A percentile compares a stretch with the other conserved stretches of the same genome.
Conservation (phyloP, 2,329 filamentous ascomycete species). For the Pseudogymnoascus sp. region DNA sequence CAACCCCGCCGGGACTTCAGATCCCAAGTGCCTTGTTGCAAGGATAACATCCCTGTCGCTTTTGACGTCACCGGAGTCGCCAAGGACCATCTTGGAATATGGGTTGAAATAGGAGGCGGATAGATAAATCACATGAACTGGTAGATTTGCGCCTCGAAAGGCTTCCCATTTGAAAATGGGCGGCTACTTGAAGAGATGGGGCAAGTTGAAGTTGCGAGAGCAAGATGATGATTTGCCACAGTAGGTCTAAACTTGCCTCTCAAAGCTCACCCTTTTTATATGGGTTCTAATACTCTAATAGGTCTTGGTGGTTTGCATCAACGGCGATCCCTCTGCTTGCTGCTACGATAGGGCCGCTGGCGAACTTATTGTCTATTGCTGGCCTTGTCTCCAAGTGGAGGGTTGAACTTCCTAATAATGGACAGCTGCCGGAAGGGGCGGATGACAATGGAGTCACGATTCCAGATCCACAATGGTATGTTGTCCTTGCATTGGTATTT, state of each 20-base stretch:
- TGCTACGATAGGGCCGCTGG: constrained; percentile 60
- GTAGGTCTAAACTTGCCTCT: constrained; percentile 15
- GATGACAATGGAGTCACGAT: constrained; percentile 45
- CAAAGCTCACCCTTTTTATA: not conserved
- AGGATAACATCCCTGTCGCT: not conserved
- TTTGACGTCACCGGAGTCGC: not conserved
- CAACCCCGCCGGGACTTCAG: not conserved
- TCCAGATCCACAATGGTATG: constrained; percentile 52
- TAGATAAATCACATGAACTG: constrained; percentile 5
- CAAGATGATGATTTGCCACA: constrained; percentile 28
- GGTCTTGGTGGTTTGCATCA: constrained; percentile 33
- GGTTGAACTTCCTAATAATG: constrained; percentile 37
- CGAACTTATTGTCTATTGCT: constrained; percentile 60
- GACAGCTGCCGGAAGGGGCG: constrained; percentile 33
- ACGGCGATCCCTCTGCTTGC: constrained; percentile 49
- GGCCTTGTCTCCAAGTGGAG: constrained; percentile 59
- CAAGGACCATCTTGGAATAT: not conserved
- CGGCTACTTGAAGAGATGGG: constrained; percentile 10
- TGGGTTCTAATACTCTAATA: constrained; percentile 12
- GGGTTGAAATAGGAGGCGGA: not conserved
- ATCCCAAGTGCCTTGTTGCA: not conserved
- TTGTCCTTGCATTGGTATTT: not conserved
- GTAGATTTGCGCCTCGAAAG: constrained; percentile 3
- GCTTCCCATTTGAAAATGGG: not conserved
- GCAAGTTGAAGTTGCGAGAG: constrained; percentile 26